Conservation (phyloP, 257 asterid species). For the Ehretia macrophylla region DNA sequence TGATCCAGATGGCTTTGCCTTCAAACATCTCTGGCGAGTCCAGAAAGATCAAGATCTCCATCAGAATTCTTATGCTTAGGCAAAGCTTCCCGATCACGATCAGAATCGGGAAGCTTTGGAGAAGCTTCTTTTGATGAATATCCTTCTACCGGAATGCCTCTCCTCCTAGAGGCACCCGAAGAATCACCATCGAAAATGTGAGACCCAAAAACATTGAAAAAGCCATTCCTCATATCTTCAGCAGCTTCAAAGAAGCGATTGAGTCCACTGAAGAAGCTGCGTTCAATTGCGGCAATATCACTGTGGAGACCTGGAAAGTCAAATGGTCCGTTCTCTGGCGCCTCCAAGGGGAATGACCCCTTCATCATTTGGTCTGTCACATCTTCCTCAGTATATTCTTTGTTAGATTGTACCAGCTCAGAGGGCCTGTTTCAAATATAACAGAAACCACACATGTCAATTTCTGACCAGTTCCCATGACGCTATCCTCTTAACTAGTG, state of each 20-base stretch:
- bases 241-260: slow-evolving; percentile 50
- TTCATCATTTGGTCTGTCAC: slow-evolving; percentile 60
- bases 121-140: slow-evolving; percentile 29
- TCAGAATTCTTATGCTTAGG: slow-evolving; percentile 25
- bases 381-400: slow-evolving; percentile 84
- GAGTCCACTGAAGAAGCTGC: slow-evolving; percentile 40
- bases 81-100: slow-evolving; percentile 15
- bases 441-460: not conserved
- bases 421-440: slow-evolving; percentile 58
- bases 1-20: slow-evolving; percentile 5
- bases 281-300: slow-evolving; percentile 73
- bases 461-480: not conserved
- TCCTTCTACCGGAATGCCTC: slow-evolving; percentile 36
- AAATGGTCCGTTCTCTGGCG: slow-evolving; percentile 27
- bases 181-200: slow-evolving; percentile 7
- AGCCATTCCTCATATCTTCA: slow-evolving; percentile 50
- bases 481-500: not conserved
- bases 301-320: slow-evolving; percentile 65
- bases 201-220: slow-evolving; percentile 45
- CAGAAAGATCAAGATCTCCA: slow-evolving; percentile 62
- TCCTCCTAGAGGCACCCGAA: slow-evolving; percentile 25
- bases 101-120: slow-evolving; percentile 20
- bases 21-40: slow-evolving; percentile 63
- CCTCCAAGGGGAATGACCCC: slow-evolving; percentile 38
- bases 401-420: slow-evolving; percentile 68